Evolutionary conservation across 768 basidiomycete species (phyloP).

Genomic region (Leccinum ochraceum): DNA sequence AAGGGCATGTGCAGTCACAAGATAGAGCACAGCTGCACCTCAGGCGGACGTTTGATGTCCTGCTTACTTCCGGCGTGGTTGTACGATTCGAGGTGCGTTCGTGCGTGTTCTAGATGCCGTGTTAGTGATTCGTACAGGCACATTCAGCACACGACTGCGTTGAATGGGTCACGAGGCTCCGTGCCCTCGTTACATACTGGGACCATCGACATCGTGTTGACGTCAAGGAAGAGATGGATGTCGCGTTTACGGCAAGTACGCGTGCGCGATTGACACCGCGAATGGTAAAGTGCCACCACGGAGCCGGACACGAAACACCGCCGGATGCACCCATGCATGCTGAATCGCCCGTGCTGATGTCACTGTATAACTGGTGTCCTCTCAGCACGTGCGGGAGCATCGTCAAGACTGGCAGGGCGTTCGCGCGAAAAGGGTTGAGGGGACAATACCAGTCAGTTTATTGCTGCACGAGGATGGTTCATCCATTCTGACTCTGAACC

Average conservation of each 20-base stretch:
- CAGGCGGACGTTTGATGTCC: conserved; percentile 75
- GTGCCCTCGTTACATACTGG: conserved; percentile 77
- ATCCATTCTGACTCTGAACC: not conserved
- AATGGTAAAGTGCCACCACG: conserved; percentile 29
- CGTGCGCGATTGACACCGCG: conserved; percentile 63
- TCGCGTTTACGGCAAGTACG: conserved; percentile 53
- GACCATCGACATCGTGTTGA: conserved; percentile 71
- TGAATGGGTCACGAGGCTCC: conserved; percentile 85
- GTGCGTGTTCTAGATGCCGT: not conserved
- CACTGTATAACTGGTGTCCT: conserved; percentile 87
- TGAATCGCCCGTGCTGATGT: conserved; percentile 57
- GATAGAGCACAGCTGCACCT: conserved; percentile 52
- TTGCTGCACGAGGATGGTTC: not conserved
- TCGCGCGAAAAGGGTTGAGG: conserved; percentile 64
- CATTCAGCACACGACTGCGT: conserved; percentile 63
- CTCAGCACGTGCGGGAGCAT: conserved; percentile 79
- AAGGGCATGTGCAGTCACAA: conserved; percentile 40
- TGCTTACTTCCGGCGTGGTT: conserved; percentile 65
- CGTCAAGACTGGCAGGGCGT: conserved; percentile 70
- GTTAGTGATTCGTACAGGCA: conserved; percentile 43
- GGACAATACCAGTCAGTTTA: conserved; percentile 76
- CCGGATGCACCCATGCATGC: conserved; percentile 56
- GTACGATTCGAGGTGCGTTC: conserved; percentile 75
- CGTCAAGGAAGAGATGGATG: conserved; percentile 78
- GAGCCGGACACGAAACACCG: conserved; percentile 41